phyloP scores from a whole-genome alignment of 345 rosid species.

The Mallotus nudiflorus region DNA sequence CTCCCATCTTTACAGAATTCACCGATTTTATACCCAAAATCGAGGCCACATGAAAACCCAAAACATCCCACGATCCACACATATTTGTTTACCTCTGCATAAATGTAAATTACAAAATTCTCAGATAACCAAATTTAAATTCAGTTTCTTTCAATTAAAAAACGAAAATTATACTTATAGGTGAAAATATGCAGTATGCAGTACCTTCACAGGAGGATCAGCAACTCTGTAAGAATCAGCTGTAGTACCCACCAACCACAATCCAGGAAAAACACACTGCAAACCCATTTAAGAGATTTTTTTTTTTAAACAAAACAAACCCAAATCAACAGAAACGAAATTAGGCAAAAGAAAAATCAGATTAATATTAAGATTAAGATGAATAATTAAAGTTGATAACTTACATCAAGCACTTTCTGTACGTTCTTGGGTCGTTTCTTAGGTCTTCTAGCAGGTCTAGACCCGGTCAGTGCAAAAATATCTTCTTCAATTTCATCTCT shows the following conservation, averaged over 20 bases:
- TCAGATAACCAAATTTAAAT: neutral
- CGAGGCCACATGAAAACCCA: conserved; percentile 27
- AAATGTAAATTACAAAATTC: conserved; percentile 25
- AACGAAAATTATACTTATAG: neutral
- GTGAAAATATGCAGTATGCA: no score
- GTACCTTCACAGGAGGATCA: conserved; percentile 65
- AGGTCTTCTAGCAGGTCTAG: conserved; percentile 77
- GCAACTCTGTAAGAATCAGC: conserved; percentile 66
- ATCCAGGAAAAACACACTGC: conserved; percentile 74
- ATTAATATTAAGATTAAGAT: neutral
- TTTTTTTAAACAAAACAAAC: no score
- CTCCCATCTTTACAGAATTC: conserved; percentile 19
- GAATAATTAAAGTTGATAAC: conserved; percentile 3
- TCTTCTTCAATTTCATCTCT: conserved; percentile 95
- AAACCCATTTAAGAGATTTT: no score
- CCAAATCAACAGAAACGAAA: neutral
- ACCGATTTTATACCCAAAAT: conserved; percentile 35
- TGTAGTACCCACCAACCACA: conserved; percentile 76
- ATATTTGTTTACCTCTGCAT: conserved; percentile 36
- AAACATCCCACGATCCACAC: conserved; percentile 12
- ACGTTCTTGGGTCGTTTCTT: conserved; percentile 65
- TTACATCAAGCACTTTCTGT: conserved; percentile 82
- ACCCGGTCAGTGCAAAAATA: conserved; percentile 79
- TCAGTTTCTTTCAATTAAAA: neutral
- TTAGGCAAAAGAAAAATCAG: conserved; percentile 5